Base-by-base conservation (phyloP, 345 rosid species). In the Pugionium dolabratum region DNA sequence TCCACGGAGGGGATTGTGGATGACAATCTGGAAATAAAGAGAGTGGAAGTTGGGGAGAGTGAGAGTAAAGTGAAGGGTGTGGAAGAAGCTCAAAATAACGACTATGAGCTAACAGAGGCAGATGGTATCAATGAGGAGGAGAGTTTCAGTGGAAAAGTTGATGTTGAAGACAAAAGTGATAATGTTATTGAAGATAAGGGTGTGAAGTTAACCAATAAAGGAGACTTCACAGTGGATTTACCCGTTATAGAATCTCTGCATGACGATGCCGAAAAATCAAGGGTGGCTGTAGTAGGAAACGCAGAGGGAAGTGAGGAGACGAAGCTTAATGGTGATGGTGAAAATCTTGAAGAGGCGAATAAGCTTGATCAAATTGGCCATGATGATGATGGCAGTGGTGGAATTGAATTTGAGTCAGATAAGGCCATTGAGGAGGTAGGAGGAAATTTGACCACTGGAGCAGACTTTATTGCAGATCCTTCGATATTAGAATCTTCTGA, bases 241-340 rank as follows among this genome's bases (percentile, higher is more conserved):
- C 41, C 67, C 4, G 61, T 65, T 59, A 58, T 78, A 57, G 83
- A 80, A 45, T 58, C 74, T 25, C 69, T 80, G 8, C 66, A 64
- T 55, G 75, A 66, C 59, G 76, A 74, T 78, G 54, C 63, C 41
- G 42, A 54, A 28, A 73, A 39, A 61, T 53, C 74, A 0, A 76
- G 75, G 48, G 81, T 66, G 37, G 84, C 69, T 64, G 78, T 69
- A 8, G 76, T 76, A 62, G 85, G 80, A 35, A 85, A 78, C 51
- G 64, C 41, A 44, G 83, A 64, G 28, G 82, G 72, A 41, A 42
- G 18, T 59, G 71, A 77, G 74, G 69, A 74, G 34, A 9, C 69
- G 49, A 82, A 73, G 47, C 27, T 46, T 71, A 52, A 47, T 40
- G 82, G 47, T 32, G 64, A 53, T 75, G 82, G 71, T 39, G 76